Evolutionary conservation across 148 eudicot species (phyloP).

Genomic region (Salicornia ramosissima): DNA sequence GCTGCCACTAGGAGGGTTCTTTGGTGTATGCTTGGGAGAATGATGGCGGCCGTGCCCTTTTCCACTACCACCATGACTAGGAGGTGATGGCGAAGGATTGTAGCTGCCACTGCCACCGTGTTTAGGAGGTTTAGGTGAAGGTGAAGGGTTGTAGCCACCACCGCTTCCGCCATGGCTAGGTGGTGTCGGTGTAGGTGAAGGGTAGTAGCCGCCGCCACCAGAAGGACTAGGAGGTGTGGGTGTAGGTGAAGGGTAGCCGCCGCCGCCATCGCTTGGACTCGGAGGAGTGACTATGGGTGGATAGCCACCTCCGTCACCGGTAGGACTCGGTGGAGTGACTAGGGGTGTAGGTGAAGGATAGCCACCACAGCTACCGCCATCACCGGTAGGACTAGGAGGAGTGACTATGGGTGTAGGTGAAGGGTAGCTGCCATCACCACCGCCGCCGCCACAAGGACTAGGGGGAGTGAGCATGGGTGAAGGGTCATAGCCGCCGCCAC

Average conservation of each 20-base stretch:
- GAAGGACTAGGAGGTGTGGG: constrained; percentile 27
- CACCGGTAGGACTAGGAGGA: constrained; percentile 9
- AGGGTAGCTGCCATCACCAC: too few species aligned
- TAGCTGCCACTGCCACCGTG: background rate
- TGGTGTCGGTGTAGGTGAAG: constrained; percentile 8
- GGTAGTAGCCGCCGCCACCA: background rate
- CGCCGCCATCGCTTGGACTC: too few species aligned
- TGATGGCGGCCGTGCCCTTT: too few species aligned
- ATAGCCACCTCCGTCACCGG: too few species aligned
- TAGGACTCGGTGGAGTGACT: too few species aligned
- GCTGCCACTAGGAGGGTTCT: constrained; percentile 1
- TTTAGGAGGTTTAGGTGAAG: background rate
- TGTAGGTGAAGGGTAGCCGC: constrained; percentile 15
- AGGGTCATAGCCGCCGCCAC: too few species aligned
- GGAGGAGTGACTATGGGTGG: too few species aligned
- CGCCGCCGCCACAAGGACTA: too few species aligned
- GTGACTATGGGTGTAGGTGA: constrained; percentile 36
- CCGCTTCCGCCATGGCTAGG: background rate
- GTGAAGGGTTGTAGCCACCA: background rate
- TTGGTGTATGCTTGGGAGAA: background rate
- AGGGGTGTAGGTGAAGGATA: background rate
- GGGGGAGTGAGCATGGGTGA: too few species aligned
- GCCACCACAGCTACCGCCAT: too few species aligned
- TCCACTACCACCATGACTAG: background rate
- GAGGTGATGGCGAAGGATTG: background rate